A percentile compares a stretch with the other conserved stretches of the same genome.
Conservation (phyloP, 495 filamentous ascomycete species). For the Penicillium canescens region DNA sequence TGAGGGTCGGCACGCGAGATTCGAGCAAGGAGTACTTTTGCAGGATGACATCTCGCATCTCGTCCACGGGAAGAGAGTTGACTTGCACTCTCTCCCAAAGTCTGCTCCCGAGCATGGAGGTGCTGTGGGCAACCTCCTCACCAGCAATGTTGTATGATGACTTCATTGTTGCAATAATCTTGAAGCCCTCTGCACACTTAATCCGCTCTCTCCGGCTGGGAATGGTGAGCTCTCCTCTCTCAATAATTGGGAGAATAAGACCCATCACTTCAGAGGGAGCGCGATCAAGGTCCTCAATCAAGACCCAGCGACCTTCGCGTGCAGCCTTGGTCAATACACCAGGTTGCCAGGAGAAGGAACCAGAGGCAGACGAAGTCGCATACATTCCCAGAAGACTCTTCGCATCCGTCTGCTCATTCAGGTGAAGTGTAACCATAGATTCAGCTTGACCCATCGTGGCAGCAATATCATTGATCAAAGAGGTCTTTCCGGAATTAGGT, state of each 20-base stretch:
- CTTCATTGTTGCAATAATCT: conserved; percentile 87
- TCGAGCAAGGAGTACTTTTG: conserved; percentile 68
- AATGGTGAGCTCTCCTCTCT: conserved; percentile 81
- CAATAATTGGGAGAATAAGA: conserved; percentile 85
- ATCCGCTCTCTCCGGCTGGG: conserved; percentile 84
- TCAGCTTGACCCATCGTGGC: conserved; percentile 68
- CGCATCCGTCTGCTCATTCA: conserved; percentile 96
- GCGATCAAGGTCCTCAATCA: conserved; percentile 95
- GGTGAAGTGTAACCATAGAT: conserved; percentile 84
- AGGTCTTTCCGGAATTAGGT: conserved; percentile 88
- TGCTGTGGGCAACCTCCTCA: conserved; percentile 54
- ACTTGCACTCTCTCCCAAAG: conserved; percentile 79
- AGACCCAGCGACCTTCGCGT: conserved; percentile 88
- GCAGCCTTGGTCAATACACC: conserved; percentile 93
- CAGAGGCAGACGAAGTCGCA: conserved; percentile 77
- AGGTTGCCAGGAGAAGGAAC: conserved; percentile 89
- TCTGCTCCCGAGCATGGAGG: conserved; percentile 71
- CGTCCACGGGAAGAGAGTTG: conserved; percentile 62
- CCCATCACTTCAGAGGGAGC: conserved; percentile 95
- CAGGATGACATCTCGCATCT: conserved; percentile 72
- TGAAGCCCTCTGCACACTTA: conserved; percentile 78
- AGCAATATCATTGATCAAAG: conserved; percentile 79
- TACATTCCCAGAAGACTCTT: conserved; percentile 95
- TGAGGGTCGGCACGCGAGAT: conserved; percentile 66
- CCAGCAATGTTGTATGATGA: conserved; percentile 71